A percentile compares a stretch with the other conserved stretches of the same genome.
Evolutionary conservation across 306 rosid species (phyloP).

Genomic region (Trichosanthes cucumerina): DNA sequence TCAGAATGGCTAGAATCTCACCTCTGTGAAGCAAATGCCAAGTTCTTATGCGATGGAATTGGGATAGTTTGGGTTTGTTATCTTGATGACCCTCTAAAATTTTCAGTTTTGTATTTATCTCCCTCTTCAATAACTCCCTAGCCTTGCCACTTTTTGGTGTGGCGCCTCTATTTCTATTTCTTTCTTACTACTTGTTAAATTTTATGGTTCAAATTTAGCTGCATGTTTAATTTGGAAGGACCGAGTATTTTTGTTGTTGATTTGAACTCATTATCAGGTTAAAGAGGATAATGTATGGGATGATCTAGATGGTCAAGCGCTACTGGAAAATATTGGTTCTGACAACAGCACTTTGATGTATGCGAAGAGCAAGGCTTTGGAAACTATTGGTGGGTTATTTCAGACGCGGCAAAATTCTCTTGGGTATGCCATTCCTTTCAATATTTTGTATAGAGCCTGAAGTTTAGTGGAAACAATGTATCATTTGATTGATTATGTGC

Average conservation of each 20-base stretch:
- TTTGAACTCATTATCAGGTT: constrained; percentile 35
- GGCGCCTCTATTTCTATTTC: background rate
- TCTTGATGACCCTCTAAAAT: background rate
- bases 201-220: background rate
- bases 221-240: background rate
- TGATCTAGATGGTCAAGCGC: constrained; percentile 28
- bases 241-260: constrained; percentile 2
- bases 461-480: constrained; percentile 4
- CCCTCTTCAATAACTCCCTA: background rate
- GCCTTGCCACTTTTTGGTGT: background rate
- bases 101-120: background rate
- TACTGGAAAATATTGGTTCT: constrained; percentile 22
- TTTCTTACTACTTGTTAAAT: background rate
- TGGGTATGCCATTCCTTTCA: constrained; percentile 41
- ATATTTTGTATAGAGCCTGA: constrained; percentile 2
- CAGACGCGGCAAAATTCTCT: constrained; percentile 41
- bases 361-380: constrained; percentile 50
- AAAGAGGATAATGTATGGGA: constrained; percentile 48
- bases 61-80: constrained; percentile 71
- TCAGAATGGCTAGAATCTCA: constrained; percentile 37
- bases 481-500: background rate
- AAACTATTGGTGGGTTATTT: constrained; percentile 34
- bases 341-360: constrained; percentile 30
- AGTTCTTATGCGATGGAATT: constrained; percentile 49
- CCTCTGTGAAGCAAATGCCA: constrained; percentile 60